These are phyloP conservation scores for Rhexocercosporidium sp. DNA, from an alignment of 2,329 filamentous ascomycete species.

Conservation along the genomic window DNA sequence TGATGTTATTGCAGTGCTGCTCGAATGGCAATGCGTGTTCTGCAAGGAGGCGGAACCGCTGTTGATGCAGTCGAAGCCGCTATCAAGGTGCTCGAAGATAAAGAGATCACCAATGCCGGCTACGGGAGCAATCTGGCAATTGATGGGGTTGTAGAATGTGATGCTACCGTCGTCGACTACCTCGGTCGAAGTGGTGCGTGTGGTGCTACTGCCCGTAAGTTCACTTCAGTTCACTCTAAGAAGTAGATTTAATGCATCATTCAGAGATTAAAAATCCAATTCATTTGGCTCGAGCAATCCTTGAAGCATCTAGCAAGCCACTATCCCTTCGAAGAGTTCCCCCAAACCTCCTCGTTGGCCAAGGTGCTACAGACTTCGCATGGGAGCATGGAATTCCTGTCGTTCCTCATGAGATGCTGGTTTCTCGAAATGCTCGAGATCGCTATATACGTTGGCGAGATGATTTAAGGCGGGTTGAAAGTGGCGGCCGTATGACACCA, in stretches of 20 bases:
- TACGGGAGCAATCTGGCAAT: constrained; percentile 95
- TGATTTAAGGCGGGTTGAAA: constrained; percentile 70
- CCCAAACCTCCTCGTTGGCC: constrained; percentile 86
- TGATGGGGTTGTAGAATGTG: constrained; percentile 90
- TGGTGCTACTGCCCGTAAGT: constrained; percentile 86
- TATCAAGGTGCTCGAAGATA: constrained; percentile 86
- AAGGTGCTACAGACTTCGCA: constrained; percentile 87
- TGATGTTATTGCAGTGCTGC: constrained; percentile 66
- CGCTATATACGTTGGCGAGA: constrained; percentile 80
- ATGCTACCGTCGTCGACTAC: constrained; percentile 93
- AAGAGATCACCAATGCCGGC: constrained; percentile 94
- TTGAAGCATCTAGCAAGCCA: constrained; percentile 76
- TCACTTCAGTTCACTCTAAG: background rate
- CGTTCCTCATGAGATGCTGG: constrained; percentile 74
- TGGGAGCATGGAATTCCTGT: constrained; percentile 75
- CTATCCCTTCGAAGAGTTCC: constrained; percentile 88
- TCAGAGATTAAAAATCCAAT: constrained; percentile 93
- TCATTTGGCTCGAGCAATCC: constrained; percentile 79
- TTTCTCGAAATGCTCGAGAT: constrained; percentile 80
- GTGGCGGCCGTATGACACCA: constrained; percentile 45
- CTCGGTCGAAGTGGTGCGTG: constrained; percentile 89
- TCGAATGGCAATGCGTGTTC: constrained; percentile 79
- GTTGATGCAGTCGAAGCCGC: constrained; percentile 90
- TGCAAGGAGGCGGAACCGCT: constrained; percentile 79
- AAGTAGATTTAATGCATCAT: background rate